Evolutionary conservation across 805 yeast species (phyloP), one percentile per base, ranked within the genome.

Genomic region (Cyberlindnera mycetangii): DNA sequence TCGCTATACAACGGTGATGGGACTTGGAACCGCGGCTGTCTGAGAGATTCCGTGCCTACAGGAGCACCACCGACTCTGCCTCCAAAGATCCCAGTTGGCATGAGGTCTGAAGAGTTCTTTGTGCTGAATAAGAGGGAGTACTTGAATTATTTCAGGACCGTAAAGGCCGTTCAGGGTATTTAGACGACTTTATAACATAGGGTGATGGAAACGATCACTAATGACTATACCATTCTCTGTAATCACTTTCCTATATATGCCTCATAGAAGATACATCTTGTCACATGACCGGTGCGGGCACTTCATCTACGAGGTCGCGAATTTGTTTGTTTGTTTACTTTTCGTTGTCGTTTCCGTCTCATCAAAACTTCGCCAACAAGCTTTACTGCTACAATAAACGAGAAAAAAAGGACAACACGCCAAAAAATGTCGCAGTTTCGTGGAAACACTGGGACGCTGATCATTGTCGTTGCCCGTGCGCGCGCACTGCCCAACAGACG

Each of bases 401-500:
- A 37, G 31, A 37, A 39, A 18, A 35, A n/a, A 32, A 16, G 20
- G 20, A n/a, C n/a, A n/a, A n/a, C n/a, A n/a, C n/a, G n/a, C n/a
- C 10, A 8, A 11, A 30, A 25, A 33, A 57, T 58, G 60, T 44
- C 61, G 11, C 54, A 60, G 44, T 60, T 59, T 44, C 50, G 60
- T 53, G 56, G 70, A 44, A 56, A 48, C 49, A 47, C 53, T 41
- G 85, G 85, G 9, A 74, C 78, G 7, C 68, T 90, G 45, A 85
- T 87, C 30, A 77, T 89, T 5, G 83, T 88, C 49, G 86, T 90
- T 4, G 74, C 84, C 42, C 78, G 88, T 51, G 96, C 93, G 1
- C 81, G 83, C 56, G 95, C 89, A 57, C 74, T 93, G 35, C 95
- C 96, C 19, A 92, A 93, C 65, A 70, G 89, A 49, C 72, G 92